Conservation (phyloP, 73 alveolate genomes). For the Paramecium sonneborni region DNA sequence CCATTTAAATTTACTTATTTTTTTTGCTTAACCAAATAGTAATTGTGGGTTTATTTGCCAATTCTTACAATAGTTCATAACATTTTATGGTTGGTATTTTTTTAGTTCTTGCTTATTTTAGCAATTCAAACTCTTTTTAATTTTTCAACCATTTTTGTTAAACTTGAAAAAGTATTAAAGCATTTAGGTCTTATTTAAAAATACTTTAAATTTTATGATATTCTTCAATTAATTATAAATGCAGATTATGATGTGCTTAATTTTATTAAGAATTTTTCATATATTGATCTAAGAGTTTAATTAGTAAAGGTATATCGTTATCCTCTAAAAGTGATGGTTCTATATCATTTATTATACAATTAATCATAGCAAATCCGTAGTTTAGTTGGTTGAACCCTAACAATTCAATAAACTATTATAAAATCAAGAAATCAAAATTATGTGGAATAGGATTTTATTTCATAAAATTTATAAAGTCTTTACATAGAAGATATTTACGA, state of each 20-base stretch:
- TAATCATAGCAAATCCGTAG: neutral
- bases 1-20: neutral
- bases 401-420: neutral
- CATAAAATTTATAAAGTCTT: neutral
- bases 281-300: neutral
- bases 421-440: neutral
- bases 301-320: neutral
- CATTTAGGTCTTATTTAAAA: neutral
- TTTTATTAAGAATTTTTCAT: neutral
- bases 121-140: neutral
- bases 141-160: neutral
- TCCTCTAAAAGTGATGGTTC: neutral
- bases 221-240: neutral
- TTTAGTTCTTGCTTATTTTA: neutral
- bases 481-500: neutral
- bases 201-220: neutral
- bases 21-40: neutral
- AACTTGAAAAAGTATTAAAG: neutral
- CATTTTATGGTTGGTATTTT: neutral
- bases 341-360: neutral
- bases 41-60: neutral
- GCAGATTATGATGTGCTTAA: neutral
- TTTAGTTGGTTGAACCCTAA: neutral
- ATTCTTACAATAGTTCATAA: neutral
- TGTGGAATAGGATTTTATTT: neutral